A percentile compares a stretch with the other conserved stretches of the same genome.
phyloP scores from a whole-genome alignment of 139 green algal genomes.

The Chlorella sorokiniana region DNA sequence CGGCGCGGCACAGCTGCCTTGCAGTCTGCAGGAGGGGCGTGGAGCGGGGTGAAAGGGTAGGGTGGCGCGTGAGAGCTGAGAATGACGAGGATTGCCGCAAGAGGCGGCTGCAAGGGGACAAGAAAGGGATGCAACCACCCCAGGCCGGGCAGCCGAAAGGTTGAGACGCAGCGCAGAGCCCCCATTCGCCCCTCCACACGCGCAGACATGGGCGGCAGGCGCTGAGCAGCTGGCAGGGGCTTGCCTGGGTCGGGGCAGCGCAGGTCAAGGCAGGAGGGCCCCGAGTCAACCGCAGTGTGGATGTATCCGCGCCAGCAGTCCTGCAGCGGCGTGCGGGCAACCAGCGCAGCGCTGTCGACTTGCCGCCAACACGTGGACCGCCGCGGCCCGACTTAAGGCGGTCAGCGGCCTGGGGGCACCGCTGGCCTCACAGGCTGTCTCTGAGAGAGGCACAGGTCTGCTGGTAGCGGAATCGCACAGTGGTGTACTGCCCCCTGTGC shows the following conservation, averaged over 20 bases:
- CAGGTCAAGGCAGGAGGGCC: constrained; percentile 64
- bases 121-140: not conserved
- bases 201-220: too few relatives aligned
- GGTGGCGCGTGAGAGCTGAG: not conserved
- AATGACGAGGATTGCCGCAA: too few relatives aligned
- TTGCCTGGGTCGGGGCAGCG: constrained; percentile 63
- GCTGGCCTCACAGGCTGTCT: not conserved
- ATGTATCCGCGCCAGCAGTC: constrained; percentile 80
- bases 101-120: not conserved
- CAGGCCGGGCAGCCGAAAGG: not conserved
- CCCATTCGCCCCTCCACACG: too few relatives aligned
- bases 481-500: too few relatives aligned
- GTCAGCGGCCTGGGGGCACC: too few relatives aligned
- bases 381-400: too few relatives aligned
- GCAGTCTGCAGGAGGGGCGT: constrained; percentile 47
- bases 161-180: not conserved
- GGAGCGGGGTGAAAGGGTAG: not conserved
- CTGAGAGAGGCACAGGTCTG: not conserved
- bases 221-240: not conserved
- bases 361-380: too few relatives aligned
- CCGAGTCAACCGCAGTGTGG: constrained; percentile 51
- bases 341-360: too few relatives aligned
- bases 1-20: constrained; percentile 32
- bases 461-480: too few relatives aligned
- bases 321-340: not conserved